These are phyloP conservation scores for Colletotrichum tamarilloi DNA, from an alignment of 2,329 filamentous ascomycete species.

Conservation along the genomic window DNA sequence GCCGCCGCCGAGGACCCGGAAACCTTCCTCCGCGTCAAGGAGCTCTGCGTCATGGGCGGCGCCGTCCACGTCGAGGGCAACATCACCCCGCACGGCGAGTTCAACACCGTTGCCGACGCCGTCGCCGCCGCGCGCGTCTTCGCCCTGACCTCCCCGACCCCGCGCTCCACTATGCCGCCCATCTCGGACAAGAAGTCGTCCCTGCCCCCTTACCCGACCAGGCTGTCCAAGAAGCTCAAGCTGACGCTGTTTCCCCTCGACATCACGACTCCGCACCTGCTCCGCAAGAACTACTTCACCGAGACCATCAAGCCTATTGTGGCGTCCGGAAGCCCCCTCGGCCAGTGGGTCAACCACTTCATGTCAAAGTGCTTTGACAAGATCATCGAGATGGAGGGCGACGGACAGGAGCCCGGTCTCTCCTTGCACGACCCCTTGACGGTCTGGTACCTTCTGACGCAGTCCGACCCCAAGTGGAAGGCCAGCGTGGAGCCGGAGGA, in stretches of 20 bases:
- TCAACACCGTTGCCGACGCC: constrained; percentile 93
- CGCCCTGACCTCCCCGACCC: constrained; percentile 79
- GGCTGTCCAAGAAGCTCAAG: constrained; percentile 71
- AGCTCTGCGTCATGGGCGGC: constrained; percentile 96
- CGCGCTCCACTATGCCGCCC: constrained; percentile 83
- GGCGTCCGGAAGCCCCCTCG: constrained; percentile 75
- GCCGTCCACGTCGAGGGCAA: constrained; percentile 85
- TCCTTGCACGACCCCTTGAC: constrained; percentile 83
- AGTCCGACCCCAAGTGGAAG: constrained; percentile 68
- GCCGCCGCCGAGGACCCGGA: constrained; percentile 90
- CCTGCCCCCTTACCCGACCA: constrained; percentile 71
- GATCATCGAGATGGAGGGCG: constrained; percentile 71
- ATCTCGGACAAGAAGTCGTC: constrained; percentile 61
- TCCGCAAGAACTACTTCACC: constrained; percentile 71
- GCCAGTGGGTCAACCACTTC: constrained; percentile 78
- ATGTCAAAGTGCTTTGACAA: constrained; percentile 77
- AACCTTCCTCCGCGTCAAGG: constrained; percentile 88
- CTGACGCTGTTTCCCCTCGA: constrained; percentile 81
- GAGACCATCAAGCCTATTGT: constrained; percentile 65
- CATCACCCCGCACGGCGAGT: constrained; percentile 86
- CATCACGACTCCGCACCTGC: constrained; percentile 77
- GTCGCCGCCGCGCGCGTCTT: constrained; percentile 81
- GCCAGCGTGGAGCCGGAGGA: constrained; percentile 74
- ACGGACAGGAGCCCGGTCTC: constrained; percentile 67
- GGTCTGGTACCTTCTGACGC: constrained; percentile 81